Evolutionary conservation across 2,329 filamentous ascomycete species (phyloP).

Genomic region (Colletotrichum brevisporum): DNA sequence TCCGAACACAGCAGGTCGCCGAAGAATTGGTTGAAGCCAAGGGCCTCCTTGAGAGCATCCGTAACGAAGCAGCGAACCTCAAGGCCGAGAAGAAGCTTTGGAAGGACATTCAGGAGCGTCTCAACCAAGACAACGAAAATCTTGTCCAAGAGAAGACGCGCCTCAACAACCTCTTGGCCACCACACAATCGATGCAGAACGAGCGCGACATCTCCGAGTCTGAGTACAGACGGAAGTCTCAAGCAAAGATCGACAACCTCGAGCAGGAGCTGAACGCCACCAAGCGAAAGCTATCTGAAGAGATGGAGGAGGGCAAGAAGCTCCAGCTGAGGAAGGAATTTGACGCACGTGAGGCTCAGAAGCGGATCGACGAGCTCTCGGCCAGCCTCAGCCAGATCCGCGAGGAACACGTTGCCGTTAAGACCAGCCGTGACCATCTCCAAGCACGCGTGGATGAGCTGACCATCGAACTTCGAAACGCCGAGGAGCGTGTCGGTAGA

Average conservation of each 20-base stretch:
- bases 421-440: constrained; percentile 90
- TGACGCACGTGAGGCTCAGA: constrained; percentile 88
- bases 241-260: constrained; percentile 81
- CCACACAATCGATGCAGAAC: constrained; percentile 90
- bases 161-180: constrained; percentile 85
- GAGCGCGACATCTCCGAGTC: constrained; percentile 89
- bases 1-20: constrained; percentile 90
- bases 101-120: constrained; percentile 91
- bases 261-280: constrained; percentile 83
- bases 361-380: constrained; percentile 92
- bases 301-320: constrained; percentile 88
- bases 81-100: constrained; percentile 96
- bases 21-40: constrained; percentile 93
- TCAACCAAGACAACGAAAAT: constrained; percentile 89
- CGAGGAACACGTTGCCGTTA: constrained; percentile 87
- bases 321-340: constrained; percentile 88
- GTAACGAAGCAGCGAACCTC: constrained; percentile 91
- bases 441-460: constrained; percentile 91
- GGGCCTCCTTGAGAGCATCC: constrained; percentile 85
- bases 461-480: constrained; percentile 87
- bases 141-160: constrained; percentile 87
- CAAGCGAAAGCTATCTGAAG: constrained; percentile 87
- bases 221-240: constrained; percentile 84
- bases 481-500: constrained; percentile 87
- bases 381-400: constrained; percentile 83